Evolutionary conservation across 257 asterid genomes (phyloP).

Genomic region (Prunella vulgaris): DNA sequence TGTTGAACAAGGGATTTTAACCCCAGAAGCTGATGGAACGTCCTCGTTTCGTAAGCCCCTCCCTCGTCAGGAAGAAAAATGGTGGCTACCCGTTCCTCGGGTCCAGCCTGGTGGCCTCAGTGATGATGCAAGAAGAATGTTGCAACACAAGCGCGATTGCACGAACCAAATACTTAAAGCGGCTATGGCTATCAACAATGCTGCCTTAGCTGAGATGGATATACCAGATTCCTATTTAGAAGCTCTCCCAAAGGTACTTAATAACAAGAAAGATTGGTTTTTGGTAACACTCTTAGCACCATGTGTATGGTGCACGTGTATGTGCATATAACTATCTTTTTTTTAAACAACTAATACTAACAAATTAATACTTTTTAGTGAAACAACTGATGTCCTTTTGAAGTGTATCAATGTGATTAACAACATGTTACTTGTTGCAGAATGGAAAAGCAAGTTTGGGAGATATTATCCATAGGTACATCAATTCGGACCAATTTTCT

Average conservation of each 20-base stretch:
- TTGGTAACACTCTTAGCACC: neutral
- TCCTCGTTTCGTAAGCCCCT: slow-evolving; percentile 51
- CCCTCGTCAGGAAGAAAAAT: slow-evolving; percentile 63
- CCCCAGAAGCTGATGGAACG: slow-evolving; percentile 46
- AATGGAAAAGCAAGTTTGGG: slow-evolving; percentile 67
- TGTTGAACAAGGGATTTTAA: slow-evolving; percentile 63
- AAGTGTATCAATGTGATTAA: neutral
- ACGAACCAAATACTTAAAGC: slow-evolving; percentile 86
- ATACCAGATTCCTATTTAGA: slow-evolving; percentile 63
- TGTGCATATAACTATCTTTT: too few species aligned
- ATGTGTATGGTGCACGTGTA: too few species aligned
- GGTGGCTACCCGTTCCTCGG: slow-evolving; percentile 92
- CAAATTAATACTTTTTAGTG: too few species aligned
- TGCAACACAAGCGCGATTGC: slow-evolving; percentile 62
- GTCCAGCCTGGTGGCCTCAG: slow-evolving; percentile 67
- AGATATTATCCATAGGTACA: slow-evolving; percentile 57
- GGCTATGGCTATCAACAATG: slow-evolving; percentile 72
- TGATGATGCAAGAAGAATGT: slow-evolving; percentile 51
- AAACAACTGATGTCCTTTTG: too few species aligned
- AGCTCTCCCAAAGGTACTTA: slow-evolving; percentile 67
- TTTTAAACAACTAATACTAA: neutral
- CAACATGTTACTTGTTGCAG: slow-evolving; percentile 32
- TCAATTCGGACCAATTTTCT: slow-evolving; percentile 56
- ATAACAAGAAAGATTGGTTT: neutral
- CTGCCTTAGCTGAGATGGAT: slow-evolving; percentile 69